These are phyloP conservation scores for Stagonosporopsis tanaceti DNA, from an alignment of 2,329 filamentous ascomycete genomes.

Conservation along the genomic window DNA sequence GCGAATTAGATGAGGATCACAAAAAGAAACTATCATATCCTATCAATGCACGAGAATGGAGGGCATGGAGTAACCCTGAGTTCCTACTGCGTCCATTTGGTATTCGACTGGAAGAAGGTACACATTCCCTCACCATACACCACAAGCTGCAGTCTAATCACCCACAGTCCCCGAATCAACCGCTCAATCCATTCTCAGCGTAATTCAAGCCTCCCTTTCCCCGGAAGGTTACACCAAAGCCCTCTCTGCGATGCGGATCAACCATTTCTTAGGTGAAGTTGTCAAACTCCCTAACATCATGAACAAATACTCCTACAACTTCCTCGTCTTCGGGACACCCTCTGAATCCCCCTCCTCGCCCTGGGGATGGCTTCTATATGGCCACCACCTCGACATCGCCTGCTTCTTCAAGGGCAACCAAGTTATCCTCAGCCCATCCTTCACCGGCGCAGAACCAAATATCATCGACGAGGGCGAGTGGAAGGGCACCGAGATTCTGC, in stretches of 20 bases:
- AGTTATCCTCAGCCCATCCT: slow-evolving; percentile 76
- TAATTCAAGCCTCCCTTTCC: slow-evolving; percentile 68
- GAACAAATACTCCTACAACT: slow-evolving; percentile 81
- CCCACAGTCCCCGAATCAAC: slow-evolving; percentile 38
- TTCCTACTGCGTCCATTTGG: slow-evolving; percentile 75
- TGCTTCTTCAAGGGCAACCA: slow-evolving; percentile 71
- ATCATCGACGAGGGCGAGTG: slow-evolving; percentile 71
- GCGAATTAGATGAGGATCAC: slow-evolving; percentile 59
- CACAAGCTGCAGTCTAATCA: slow-evolving; percentile 12
- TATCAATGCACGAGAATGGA: slow-evolving; percentile 75
- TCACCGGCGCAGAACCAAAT: slow-evolving; percentile 83
- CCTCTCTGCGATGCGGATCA: slow-evolving; percentile 73
- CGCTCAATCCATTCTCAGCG: slow-evolving; percentile 57
- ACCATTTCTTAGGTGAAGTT: slow-evolving; percentile 76
- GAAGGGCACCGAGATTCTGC: slow-evolving; percentile 70
- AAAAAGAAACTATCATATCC: slow-evolving; percentile 62
- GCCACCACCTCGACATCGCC: slow-evolving; percentile 79
- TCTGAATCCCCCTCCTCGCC: slow-evolving; percentile 59
- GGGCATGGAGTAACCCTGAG: slow-evolving; percentile 76
- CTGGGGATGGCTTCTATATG: slow-evolving; percentile 80
- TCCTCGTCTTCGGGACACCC: slow-evolving; percentile 72
- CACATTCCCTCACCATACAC: background rate
- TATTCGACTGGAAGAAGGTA: slow-evolving; percentile 71
- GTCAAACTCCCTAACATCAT: slow-evolving; percentile 68
- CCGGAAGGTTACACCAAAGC: slow-evolving; percentile 77